phyloP scores from a whole-genome alignment of 2,329 filamentous ascomycete genomes.

The Penicillium hordei region DNA sequence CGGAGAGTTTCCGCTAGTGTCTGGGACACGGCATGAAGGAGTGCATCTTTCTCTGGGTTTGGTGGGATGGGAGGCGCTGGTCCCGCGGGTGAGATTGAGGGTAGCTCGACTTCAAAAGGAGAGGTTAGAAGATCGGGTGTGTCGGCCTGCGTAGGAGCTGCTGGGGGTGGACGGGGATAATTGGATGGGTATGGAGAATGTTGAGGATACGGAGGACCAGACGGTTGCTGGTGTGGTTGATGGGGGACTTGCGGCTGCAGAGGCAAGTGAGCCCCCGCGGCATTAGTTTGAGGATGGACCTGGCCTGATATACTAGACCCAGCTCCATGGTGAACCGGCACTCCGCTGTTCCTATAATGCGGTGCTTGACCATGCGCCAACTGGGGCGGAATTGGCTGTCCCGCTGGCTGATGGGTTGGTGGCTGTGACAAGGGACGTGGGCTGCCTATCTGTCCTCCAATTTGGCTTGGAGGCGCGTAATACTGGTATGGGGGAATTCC shows the following conservation, averaged over 20 bases:
- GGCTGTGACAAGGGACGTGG: conserved; percentile 2
- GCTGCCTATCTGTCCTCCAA: neutral
- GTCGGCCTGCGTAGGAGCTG: conserved; percentile 33
- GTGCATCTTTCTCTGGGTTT: conserved; percentile 90
- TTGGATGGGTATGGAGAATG: conserved; percentile 21
- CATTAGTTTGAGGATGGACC: neutral
- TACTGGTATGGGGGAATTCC: conserved; percentile 26
- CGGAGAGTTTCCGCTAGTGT: conserved; percentile 69
- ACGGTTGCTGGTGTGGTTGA: conserved; percentile 27
- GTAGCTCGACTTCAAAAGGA: conserved; percentile 60
- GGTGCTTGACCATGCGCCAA: neutral
- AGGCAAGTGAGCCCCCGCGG: conserved; percentile 10
- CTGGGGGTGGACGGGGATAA: conserved; percentile 26
- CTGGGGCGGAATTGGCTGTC: conserved; percentile 9
- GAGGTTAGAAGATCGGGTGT: conserved; percentile 62
- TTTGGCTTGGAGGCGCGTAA: conserved; percentile 4
- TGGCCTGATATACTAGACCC: neutral
- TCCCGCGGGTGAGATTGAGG: conserved; percentile 42
- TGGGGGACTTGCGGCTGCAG: conserved; percentile 25
- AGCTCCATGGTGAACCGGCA: neutral
- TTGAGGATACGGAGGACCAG: conserved; percentile 35
- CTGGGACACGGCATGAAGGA: conserved; percentile 73
- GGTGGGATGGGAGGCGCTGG: conserved; percentile 84
- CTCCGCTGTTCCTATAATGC: conserved; percentile 8
- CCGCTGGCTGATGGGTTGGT: neutral